These are phyloP conservation scores for Fremontodendron californicum DNA, from an alignment of 345 rosid species.

Conservation along the genomic window DNA sequence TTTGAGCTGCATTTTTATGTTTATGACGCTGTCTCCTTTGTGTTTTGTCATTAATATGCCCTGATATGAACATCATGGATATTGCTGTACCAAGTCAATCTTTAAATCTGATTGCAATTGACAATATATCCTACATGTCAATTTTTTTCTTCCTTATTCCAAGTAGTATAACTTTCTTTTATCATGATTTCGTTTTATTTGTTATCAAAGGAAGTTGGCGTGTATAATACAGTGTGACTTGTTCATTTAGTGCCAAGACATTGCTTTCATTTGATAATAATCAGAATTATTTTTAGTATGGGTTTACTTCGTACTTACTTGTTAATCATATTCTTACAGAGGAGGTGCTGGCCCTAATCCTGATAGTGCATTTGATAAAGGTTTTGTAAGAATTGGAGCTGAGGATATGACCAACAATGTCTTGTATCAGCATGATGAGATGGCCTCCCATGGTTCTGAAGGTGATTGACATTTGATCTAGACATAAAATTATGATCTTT, in stretches of 20 bases:
- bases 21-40: background rate
- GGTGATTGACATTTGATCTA: slow-evolving; percentile 34
- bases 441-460: slow-evolving; percentile 34
- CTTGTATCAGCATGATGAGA: slow-evolving; percentile 32
- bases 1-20: background rate
- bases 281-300: background rate
- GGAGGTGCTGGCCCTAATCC: slow-evolving; percentile 21
- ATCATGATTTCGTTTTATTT: background rate
- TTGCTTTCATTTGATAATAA: background rate
- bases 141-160: background rate
- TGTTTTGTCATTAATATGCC: background rate
- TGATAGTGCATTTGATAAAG: slow-evolving; percentile 28
- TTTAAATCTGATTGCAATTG: background rate
- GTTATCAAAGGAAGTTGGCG: background rate
- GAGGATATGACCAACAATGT: slow-evolving; percentile 23
- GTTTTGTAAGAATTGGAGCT: slow-evolving; percentile 7
- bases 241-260: background rate
- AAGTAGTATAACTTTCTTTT: background rate
- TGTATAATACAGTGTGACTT: background rate
- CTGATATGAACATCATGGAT: background rate
- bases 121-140: background rate
- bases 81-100: background rate
- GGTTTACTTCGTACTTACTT: background rate
- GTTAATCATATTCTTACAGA: slow-evolving; percentile 25
- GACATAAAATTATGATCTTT: slow-evolving; percentile 12